Evolutionary conservation across 768 basidiomycete genomes (phyloP).

Genomic region (Pholiota conissans): DNA sequence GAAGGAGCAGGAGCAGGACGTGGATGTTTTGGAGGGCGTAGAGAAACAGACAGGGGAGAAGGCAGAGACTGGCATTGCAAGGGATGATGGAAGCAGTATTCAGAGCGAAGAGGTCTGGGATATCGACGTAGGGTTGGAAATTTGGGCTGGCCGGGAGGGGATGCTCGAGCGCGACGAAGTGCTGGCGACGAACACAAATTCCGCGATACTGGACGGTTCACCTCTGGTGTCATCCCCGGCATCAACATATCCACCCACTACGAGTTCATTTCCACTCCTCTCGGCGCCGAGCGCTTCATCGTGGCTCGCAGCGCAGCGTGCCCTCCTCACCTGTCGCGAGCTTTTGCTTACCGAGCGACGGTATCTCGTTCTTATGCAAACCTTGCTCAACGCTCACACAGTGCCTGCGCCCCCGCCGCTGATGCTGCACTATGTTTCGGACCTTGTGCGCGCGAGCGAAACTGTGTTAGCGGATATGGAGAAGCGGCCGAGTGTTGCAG

Average conservation of each 20-base stretch:
- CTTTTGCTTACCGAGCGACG: slow-evolving; percentile 44
- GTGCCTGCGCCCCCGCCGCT: slow-evolving; percentile 49
- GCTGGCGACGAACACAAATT: neutral
- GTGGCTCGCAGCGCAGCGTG: slow-evolving; percentile 38
- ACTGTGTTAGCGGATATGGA: slow-evolving; percentile 48
- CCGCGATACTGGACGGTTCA: neutral
- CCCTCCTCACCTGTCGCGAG: slow-evolving; percentile 40
- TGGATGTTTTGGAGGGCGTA: neutral
- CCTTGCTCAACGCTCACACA: slow-evolving; percentile 32
- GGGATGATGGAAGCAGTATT: slow-evolving; percentile 9
- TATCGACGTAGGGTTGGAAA: slow-evolving; percentile 11
- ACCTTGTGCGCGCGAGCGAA: slow-evolving; percentile 48
- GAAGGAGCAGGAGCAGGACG: neutral
- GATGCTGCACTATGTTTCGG: slow-evolving; percentile 51
- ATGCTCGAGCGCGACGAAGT: neutral
- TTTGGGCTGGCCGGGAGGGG: slow-evolving; percentile 8
- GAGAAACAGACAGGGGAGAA: slow-evolving; percentile 5
- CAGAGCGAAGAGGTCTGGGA: neutral
- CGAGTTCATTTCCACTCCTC: neutral
- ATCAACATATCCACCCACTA: neutral
- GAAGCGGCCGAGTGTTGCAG: slow-evolving; percentile 59
- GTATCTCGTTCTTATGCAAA: slow-evolving; percentile 35
- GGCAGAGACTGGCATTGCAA: neutral
- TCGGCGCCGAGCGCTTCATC: slow-evolving; percentile 6
- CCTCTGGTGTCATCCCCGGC: neutral